Evolutionary conservation across 257 asterid genomes (phyloP).

Genomic region (Solanum pennellii): DNA sequence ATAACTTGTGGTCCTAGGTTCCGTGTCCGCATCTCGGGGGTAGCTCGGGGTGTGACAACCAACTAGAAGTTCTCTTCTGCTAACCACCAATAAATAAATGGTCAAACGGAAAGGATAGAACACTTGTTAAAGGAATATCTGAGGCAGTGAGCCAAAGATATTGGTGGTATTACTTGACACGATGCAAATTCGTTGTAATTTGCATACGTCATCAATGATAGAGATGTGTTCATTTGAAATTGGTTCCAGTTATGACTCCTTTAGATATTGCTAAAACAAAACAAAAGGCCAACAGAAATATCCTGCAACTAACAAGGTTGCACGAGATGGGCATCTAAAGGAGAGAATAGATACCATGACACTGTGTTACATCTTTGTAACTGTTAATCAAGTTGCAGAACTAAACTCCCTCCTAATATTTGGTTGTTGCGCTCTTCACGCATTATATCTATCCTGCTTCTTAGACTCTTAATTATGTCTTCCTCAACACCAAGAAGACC

Average conservation of each 20-base stretch:
- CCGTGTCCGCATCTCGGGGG: too few relatives aligned
- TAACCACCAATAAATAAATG: too few relatives aligned
- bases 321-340: background rate
- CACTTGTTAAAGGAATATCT: too few relatives aligned
- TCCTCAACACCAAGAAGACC: slow-evolving; percentile 36
- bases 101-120: too few relatives aligned
- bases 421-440: slow-evolving; percentile 8
- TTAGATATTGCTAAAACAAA: background rate
- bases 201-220: background rate
- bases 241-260: background rate
- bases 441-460: slow-evolving; percentile 71
- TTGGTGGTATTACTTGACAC: background rate
- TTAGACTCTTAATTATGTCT: slow-evolving; percentile 77
- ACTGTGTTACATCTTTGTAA: too few relatives aligned
- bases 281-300: background rate
- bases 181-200: background rate
- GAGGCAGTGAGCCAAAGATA: background rate
- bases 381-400: too few relatives aligned
- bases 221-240: background rate
- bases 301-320: background rate
- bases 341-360: too few relatives aligned
- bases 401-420: too few relatives aligned
- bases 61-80: too few relatives aligned
- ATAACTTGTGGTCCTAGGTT: too few relatives aligned
- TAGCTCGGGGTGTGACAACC: too few relatives aligned